Percentiles rank a stretch among this genome's conserved stretches.
Conservation (phyloP, 495 filamentous ascomycete species). For the Letharia columbiana region DNA sequence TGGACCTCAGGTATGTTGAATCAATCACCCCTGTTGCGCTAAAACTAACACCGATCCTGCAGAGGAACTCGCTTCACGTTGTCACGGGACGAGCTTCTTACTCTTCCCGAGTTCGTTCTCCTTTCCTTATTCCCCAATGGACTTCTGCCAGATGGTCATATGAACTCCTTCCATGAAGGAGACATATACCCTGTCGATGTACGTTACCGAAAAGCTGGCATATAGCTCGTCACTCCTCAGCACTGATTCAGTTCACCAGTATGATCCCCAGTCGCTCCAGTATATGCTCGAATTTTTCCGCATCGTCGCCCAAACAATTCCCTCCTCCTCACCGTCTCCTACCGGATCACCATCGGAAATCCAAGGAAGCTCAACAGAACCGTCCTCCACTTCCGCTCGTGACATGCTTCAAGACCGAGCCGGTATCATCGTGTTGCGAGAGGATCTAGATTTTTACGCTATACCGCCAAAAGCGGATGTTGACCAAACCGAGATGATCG, state of each 20-base stretch:
- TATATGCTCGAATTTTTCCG: slow-evolving; percentile 99
- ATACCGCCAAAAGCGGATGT: slow-evolving; percentile 88
- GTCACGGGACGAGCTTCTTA: slow-evolving; percentile 89
- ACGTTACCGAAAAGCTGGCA: slow-evolving; percentile 37
- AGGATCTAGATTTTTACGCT: slow-evolving; percentile 95
- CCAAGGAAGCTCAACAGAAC: slow-evolving; percentile 57
- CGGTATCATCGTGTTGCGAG: slow-evolving; percentile 92
- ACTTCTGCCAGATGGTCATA: slow-evolving; percentile 91
- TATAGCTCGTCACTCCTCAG: slow-evolving; percentile 27
- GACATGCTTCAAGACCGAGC: slow-evolving; percentile 82
- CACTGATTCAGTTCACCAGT: slow-evolving; percentile 53
- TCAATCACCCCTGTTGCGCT: background rate
- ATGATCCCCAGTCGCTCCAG: slow-evolving; percentile 88
- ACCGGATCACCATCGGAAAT: slow-evolving; percentile 47
- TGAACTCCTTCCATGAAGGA: slow-evolving; percentile 84
- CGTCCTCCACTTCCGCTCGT: slow-evolving; percentile 55
- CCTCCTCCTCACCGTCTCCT: slow-evolving; percentile 55
- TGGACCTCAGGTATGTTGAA: slow-evolving; percentile 73
- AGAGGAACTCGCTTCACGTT: slow-evolving; percentile 90
- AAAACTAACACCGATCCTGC: slow-evolving; percentile 27
- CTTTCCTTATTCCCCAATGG: slow-evolving; percentile 97
- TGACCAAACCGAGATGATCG: slow-evolving; percentile 82
- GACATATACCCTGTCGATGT: slow-evolving; percentile 97
- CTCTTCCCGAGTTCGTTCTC: slow-evolving; percentile 94
- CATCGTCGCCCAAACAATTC: slow-evolving; percentile 87